Evolutionary conservation across 352 stramenopile species (phyloP).

Genomic region (Globisporangium uncinulatum): DNA sequence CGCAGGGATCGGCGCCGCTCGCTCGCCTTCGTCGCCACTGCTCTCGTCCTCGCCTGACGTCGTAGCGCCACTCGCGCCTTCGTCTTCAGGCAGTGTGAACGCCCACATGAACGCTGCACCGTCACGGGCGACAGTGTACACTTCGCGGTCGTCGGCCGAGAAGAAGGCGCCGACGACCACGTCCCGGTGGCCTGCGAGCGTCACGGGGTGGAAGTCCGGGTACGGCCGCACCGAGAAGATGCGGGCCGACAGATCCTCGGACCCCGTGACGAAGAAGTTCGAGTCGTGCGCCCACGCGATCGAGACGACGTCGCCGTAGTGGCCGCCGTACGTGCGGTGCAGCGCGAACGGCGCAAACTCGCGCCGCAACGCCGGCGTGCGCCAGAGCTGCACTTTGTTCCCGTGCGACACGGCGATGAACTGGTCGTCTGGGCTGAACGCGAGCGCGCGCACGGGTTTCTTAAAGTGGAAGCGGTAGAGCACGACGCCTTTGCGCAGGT

Average conservation of each 20-base stretch:
- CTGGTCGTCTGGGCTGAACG: slow-evolving; percentile 87
- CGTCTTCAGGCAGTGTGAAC: slow-evolving; percentile 47
- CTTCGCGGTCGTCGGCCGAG: slow-evolving; percentile 58
- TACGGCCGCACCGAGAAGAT: slow-evolving; percentile 80
- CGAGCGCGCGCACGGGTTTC: slow-evolving; percentile 76
- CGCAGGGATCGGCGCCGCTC: slow-evolving; percentile 32
- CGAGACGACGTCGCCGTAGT: slow-evolving; percentile 86
- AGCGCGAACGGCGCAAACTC: slow-evolving; percentile 91
- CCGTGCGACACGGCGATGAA: slow-evolving; percentile 87
- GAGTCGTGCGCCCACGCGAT: slow-evolving; percentile 86
- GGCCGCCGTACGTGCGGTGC: slow-evolving; percentile 82
- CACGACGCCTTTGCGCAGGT: slow-evolving; percentile 85
- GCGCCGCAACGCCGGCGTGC: slow-evolving; percentile 73
- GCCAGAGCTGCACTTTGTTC: slow-evolving; percentile 91
- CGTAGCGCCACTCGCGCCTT: slow-evolving; percentile 17
- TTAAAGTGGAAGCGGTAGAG: slow-evolving; percentile 95
- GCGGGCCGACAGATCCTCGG: slow-evolving; percentile 84
- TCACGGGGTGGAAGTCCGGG: slow-evolving; percentile 75
- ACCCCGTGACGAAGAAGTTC: slow-evolving; percentile 87
- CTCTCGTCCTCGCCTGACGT: slow-evolving; percentile 28
- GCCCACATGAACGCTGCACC: slow-evolving; percentile 86
- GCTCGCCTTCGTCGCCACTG: slow-evolving; percentile 24
- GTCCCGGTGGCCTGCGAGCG: slow-evolving; percentile 86
- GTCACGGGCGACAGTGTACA: slow-evolving; percentile 87
- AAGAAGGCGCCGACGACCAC: slow-evolving; percentile 86